Evolutionary conservation across 768 basidiomycete genomes (phyloP).

Genomic region (Lactarius tabidus): DNA sequence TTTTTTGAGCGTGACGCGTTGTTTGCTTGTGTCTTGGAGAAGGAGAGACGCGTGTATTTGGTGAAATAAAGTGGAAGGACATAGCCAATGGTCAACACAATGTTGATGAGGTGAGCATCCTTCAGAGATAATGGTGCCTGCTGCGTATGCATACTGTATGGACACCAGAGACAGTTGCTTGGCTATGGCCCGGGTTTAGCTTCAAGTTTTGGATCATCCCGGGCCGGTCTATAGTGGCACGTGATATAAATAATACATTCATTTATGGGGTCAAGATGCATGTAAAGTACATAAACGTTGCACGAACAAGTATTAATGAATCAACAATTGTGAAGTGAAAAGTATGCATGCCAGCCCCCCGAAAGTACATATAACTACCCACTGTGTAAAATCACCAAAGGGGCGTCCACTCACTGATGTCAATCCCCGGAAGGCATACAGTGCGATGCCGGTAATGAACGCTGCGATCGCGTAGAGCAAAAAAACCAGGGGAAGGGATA

Average conservation of each 20-base stretch:
- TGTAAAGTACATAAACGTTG: not conserved
- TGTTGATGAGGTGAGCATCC: slow-evolving; percentile 51
- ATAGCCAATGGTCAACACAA: slow-evolving; percentile 60
- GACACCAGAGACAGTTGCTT: not conserved
- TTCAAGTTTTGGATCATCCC: too few relatives aligned
- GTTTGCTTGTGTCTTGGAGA: slow-evolving; percentile 34
- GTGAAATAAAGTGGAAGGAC: slow-evolving; percentile 82
- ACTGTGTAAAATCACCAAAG: slow-evolving; percentile 58
- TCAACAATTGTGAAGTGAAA: slow-evolving; percentile 43
- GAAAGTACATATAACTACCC: slow-evolving; percentile 60
- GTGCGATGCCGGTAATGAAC: slow-evolving; percentile 58
- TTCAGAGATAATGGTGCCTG: slow-evolving; percentile 27
- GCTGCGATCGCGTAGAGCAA: slow-evolving; percentile 66
- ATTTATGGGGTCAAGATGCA: not conserved
- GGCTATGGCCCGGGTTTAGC: too few relatives aligned
- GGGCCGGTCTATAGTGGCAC: not conserved
- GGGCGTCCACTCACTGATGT: slow-evolving; percentile 38
- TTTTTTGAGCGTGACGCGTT: slow-evolving; percentile 32
- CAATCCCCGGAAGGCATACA: slow-evolving; percentile 61
- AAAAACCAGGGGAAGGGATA: slow-evolving; percentile 72
- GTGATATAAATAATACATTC: not conserved
- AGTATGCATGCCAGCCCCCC: slow-evolving; percentile 61
- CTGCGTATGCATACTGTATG: not conserved
- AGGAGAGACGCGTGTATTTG: slow-evolving; percentile 56
- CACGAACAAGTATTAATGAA: slow-evolving; percentile 10